phyloP scores from a whole-genome alignment of 2,329 filamentous ascomycete species.

The Remersonia thermophila region DNA sequence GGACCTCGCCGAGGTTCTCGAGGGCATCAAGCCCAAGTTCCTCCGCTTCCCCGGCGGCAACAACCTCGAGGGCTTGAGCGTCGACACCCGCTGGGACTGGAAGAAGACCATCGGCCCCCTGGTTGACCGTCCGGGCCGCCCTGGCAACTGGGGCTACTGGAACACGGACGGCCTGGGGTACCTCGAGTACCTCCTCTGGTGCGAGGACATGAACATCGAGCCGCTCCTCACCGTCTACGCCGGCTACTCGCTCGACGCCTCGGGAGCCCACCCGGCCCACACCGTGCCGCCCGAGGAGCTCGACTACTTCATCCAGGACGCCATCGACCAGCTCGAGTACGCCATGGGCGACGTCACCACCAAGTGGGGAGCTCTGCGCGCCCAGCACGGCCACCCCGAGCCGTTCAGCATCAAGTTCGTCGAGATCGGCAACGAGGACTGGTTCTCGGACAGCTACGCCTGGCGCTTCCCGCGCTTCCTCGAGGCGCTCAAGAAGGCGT shows the following conservation, averaged over 20 bases:
- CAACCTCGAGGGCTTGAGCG: slow-evolving; percentile 40
- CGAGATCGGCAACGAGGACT: slow-evolving; percentile 58
- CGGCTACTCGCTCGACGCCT: slow-evolving; percentile 38
- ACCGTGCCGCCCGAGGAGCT: slow-evolving; percentile 39
- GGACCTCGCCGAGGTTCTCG: slow-evolving; percentile 4
- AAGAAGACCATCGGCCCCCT: slow-evolving; percentile 43
- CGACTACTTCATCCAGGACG: slow-evolving; percentile 44
- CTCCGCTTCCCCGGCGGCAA: slow-evolving; percentile 55
- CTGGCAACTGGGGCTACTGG: slow-evolving; percentile 46
- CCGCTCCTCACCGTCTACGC: slow-evolving; percentile 45
- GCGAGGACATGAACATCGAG: slow-evolving; percentile 47
- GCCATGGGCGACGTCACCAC: slow-evolving; percentile 35
- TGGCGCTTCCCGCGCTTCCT: slow-evolving; percentile 47
- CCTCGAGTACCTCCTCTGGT: slow-evolving; percentile 49
- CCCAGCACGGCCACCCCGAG: slow-evolving; percentile 46
- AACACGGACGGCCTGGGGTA: slow-evolving; percentile 51
- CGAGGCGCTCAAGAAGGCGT: slow-evolving; percentile 34
- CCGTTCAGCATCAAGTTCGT: slow-evolving; percentile 50
- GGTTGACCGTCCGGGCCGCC: slow-evolving; percentile 40
- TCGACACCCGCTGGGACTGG: slow-evolving; percentile 35
- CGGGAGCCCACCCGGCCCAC: slow-evolving; percentile 23
- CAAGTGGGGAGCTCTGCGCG: slow-evolving; percentile 43
- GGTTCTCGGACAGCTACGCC: slow-evolving; percentile 37
- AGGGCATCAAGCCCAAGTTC: slow-evolving; percentile 28
- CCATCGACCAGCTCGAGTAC: slow-evolving; percentile 52